Evolutionary conservation across 2,329 filamentous ascomycete genomes (phyloP).

Genomic region (Dichotomopilus funicola): DNA sequence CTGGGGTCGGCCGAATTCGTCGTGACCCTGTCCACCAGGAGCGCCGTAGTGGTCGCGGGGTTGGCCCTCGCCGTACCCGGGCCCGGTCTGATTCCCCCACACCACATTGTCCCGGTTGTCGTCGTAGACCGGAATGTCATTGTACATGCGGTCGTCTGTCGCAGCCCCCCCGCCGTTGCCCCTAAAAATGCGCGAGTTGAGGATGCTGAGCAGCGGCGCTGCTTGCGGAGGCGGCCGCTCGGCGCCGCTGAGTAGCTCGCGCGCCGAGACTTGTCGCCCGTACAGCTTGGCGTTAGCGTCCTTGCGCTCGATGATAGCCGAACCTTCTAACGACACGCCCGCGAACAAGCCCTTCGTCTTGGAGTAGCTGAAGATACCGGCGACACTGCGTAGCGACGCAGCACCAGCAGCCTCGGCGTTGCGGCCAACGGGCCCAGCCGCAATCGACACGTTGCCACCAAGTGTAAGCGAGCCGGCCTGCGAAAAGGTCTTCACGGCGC

Average conservation of each 20-base stretch:
- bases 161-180: constrained; percentile 47
- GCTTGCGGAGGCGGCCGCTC: constrained; percentile 75
- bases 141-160: constrained; percentile 69
- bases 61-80: constrained; percentile 61
- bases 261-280: constrained; percentile 71
- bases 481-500: constrained; percentile 87
- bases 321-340: constrained; percentile 89
- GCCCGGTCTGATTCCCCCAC: constrained; percentile 68
- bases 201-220: constrained; percentile 73
- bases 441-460: constrained; percentile 92
- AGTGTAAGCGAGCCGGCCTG: constrained; percentile 87
- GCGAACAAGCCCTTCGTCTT: constrained; percentile 98
- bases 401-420: constrained; percentile 95
- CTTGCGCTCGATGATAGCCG: constrained; percentile 84
- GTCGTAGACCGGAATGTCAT: constrained; percentile 86
- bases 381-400: constrained; percentile 80
- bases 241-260: constrained; percentile 71
- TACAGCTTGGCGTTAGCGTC: constrained; percentile 98
- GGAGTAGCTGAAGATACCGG: constrained; percentile 92
- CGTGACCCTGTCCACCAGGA: constrained; percentile 36
- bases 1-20: constrained; percentile 50
- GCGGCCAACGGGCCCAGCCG: constrained; percentile 85
- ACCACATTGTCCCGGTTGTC: constrained; percentile 74
- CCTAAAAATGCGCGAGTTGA: constrained; percentile 79
- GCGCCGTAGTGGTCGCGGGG: constrained; percentile 31